Evolutionary conservation across 441 rosid species (phyloP).

Genomic region (Adansonia grandidieri): DNA sequence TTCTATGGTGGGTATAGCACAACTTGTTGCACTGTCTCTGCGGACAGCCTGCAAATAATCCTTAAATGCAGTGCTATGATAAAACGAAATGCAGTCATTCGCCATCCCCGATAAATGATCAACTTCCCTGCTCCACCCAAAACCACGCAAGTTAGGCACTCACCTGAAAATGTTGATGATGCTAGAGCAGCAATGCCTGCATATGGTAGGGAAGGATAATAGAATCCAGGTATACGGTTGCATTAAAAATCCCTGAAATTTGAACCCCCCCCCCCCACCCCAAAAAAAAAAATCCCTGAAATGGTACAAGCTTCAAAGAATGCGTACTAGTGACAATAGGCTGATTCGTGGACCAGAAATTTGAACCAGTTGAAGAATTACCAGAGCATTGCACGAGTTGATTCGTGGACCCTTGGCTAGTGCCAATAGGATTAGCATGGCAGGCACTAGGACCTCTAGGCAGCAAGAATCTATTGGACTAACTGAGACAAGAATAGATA

Average conservation of each 20-base stretch:
- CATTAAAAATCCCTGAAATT: slow-evolving; percentile 29
- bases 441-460: slow-evolving; percentile 67
- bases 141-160: slow-evolving; percentile 64
- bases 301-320: slow-evolving; percentile 71
- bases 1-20: neutral
- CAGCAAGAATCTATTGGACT: slow-evolving; percentile 49
- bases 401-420: slow-evolving; percentile 74
- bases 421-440: slow-evolving; percentile 56
- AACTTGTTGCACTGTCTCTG: slow-evolving; percentile 20
- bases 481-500: slow-evolving; percentile 18
- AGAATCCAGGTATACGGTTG: slow-evolving; percentile 67
- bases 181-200: slow-evolving; percentile 74
- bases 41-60: slow-evolving; percentile 46
- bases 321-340: slow-evolving; percentile 23
- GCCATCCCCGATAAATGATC: slow-evolving; percentile 63
- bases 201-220: slow-evolving; percentile 65
- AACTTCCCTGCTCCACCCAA: slow-evolving; percentile 67
- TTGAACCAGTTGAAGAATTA: slow-evolving; percentile 58
- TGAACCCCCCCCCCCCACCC: no score
- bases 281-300: slow-evolving; percentile 60
- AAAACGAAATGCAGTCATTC: slow-evolving; percentile 56
- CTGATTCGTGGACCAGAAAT: slow-evolving; percentile 27
- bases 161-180: slow-evolving; percentile 64
- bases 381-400: slow-evolving; percentile 63
- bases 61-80: slow-evolving; percentile 56